Base-by-base conservation (phyloP, 768 basidiomycete species). In the Phaeolepiota aurea region DNA sequence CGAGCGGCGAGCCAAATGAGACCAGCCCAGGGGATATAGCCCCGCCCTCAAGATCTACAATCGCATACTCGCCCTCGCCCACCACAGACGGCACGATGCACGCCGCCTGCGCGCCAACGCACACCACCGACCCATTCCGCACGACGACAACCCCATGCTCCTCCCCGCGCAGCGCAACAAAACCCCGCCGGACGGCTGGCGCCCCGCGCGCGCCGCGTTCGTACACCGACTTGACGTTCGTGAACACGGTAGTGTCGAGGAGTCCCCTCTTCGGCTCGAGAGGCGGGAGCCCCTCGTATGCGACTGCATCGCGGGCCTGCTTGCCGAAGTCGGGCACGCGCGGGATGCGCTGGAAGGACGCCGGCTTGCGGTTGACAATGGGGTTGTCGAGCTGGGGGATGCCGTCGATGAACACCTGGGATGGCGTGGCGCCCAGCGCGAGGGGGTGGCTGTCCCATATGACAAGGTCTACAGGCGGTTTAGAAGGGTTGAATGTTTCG, bases 371-470 rank as follows among this genome's bases (percentile, higher is more conserved):
- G 28, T 69, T 54, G 13, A 72, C 55, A 47, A 67, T 54, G 2
- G 79, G 69, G 2, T 59, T 52, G 20, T 63, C 50, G 2, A 87
- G 51, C 53, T 97, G 92, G 1, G 82, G 61, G 37, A 94, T 82
- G 1, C 92, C 92, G 51, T 97, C 92, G 44, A 94, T 87, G 61
- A 79, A 89, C 14, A 91, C 88, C 63, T 93, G 88, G 23, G 70
- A 64, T 2, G 89, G 90, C 0, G 87, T 88, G n/a, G 89, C 87
- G 2, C 87, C 87, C 3, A 93, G 63, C 0, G 82, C 74, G 9
- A 94, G 67, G 0, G 91, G 91, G 58, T 92, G 89, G 28, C 77
- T 80, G 47, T 87, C 85, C 83, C 84, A 87, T 2, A 90, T 66
- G 20, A 90, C 82, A 23, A 91, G 46, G 59, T 92, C 86, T 83